phyloP scores from a whole-genome alignment of 108 stramenopile genomes.

The Aurantiochytrium sp. region DNA sequence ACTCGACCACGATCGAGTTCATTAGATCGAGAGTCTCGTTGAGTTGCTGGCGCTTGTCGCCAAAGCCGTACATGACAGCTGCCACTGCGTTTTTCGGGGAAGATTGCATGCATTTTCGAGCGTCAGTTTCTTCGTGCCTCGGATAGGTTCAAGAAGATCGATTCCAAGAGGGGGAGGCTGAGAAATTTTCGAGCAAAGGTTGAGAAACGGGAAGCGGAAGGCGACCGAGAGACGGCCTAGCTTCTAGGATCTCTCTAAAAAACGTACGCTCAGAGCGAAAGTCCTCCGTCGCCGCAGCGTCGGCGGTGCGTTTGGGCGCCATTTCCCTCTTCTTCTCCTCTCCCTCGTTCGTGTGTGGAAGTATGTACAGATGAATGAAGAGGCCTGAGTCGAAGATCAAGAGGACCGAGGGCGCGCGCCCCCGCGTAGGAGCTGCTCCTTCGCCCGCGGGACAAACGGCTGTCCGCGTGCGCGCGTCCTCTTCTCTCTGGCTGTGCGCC shows the following conservation, averaged over 20 bases:
- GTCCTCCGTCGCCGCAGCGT: not conserved
- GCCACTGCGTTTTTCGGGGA: not conserved
- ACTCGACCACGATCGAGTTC: slow-evolving; percentile 6
- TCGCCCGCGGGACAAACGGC: too few relatives aligned
- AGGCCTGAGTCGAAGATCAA: too few relatives aligned
- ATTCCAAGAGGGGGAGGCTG: too few relatives aligned
- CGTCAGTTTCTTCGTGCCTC: too few relatives aligned
- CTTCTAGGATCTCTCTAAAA: not conserved
- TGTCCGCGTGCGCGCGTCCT: too few relatives aligned
- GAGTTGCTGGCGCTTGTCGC: not conserved
- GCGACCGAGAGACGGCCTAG: not conserved
- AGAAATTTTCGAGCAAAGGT: too few relatives aligned
- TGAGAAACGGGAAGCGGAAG: not conserved
- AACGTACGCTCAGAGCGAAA: not conserved
- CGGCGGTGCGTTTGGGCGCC: not conserved
- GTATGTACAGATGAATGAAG: too few relatives aligned
- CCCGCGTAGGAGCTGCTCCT: too few relatives aligned
- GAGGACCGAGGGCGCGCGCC: too few relatives aligned
- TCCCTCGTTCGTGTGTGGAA: not conserved
- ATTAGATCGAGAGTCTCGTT: not conserved
- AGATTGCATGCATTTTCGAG: too few relatives aligned
- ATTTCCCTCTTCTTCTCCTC: not conserved
- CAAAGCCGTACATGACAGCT: slow-evolving; percentile 6
- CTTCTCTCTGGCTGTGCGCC: too few relatives aligned
- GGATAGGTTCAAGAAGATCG: too few relatives aligned